phyloP scores from a whole-genome alignment of 352 stramenopile species.

The Halophytophthora polymorphica region DNA sequence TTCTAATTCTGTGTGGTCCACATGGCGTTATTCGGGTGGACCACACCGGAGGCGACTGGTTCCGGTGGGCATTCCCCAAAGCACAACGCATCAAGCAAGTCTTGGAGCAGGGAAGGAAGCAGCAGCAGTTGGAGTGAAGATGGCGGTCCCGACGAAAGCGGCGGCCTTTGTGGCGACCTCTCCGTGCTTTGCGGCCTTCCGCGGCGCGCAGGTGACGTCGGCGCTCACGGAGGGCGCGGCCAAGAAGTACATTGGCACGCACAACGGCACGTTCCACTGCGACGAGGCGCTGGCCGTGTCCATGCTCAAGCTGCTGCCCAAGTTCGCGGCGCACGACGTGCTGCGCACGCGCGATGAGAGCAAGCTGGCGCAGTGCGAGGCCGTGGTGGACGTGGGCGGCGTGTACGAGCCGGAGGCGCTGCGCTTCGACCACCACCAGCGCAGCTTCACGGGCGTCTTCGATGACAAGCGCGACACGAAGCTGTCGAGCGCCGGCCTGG shows the following conservation, averaged over 20 bases:
- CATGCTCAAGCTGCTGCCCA: constrained; percentile 94
- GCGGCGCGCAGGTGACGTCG: constrained; percentile 47
- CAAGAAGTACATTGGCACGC: constrained; percentile 94
- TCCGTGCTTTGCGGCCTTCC: constrained; percentile 61
- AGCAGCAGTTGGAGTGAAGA: constrained; percentile 9
- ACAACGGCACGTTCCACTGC: constrained; percentile 98
- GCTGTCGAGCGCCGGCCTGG: constrained; percentile 94
- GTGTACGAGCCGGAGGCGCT: constrained; percentile 88
- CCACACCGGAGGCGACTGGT: too few relatives aligned
- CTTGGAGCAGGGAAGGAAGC: too few relatives aligned
- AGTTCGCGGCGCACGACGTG: constrained; percentile 82
- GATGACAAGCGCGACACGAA: constrained; percentile 81
- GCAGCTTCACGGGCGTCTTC: constrained; percentile 88
- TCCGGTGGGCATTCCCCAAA: too few relatives aligned
- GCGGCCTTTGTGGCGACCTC: constrained; percentile 62
- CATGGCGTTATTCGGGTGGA: too few relatives aligned
- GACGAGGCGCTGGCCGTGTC: constrained; percentile 97
- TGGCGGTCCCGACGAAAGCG: constrained; percentile 66
- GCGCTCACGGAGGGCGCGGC: constrained; percentile 27
- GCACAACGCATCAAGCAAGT: too few relatives aligned
- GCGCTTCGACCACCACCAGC: constrained; percentile 98
- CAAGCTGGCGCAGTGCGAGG: constrained; percentile 91
- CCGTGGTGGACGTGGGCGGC: constrained; percentile 97
- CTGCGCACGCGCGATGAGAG: constrained; percentile 88
- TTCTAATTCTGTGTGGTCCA: too few relatives aligned